Evolutionary conservation across 257 asterid species (phyloP), one percentile per base, ranked within the genome.

Genomic region (Primulina eburnea): DNA sequence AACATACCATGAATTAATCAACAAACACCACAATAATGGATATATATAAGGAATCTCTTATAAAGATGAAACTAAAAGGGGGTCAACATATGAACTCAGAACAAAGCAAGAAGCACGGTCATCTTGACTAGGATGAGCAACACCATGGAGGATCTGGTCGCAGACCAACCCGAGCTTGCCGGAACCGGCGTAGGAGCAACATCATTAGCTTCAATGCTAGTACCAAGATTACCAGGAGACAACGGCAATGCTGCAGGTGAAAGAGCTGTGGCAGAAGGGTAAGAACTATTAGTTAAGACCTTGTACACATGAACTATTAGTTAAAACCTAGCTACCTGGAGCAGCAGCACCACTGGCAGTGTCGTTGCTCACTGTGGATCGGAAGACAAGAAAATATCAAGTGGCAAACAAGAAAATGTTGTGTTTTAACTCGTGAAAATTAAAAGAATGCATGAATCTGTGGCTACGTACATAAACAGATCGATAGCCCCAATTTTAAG

Each of bases 281-380:
- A 12, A 35, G 66, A 3, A 56, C 8, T 3, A 43, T 50, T 43
- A 43, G 18, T 4, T 14, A 38, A 11, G 11, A 35, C 12, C 43
- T 38, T 7, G 38, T 34, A 34, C 9, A 10, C 50, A 38, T 10
- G 50, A 38, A n/a, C n/a, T n/a, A n/a, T n/a, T n/a, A n/a, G n/a
- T n/a, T n/a, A n/a, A n/a, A 12, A 21, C 24, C 24, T 21, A 21
- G 6, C 24, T 84, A 89, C 96, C 96, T 73, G 96, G 94, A 16
- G 92, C 83, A 72, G 79, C 83, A 58, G 21, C 56, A 50, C 20
- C 56, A 16, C 56, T 50, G 56, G 78, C 87, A 21, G 73, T 17
- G 28, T 61, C 82, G 21, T 21, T 8, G 71, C 71, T 82, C 88
- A 85, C 96, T 89, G 90, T 47, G 52, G n/a, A 43, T 12, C 53